Percentiles rank a stretch among this genome's conserved stretches.
These are phyloP conservation scores for Phytophthora pseudosyringae DNA, from an alignment of 352 stramenopile species.

Conservation along the genomic window DNA sequence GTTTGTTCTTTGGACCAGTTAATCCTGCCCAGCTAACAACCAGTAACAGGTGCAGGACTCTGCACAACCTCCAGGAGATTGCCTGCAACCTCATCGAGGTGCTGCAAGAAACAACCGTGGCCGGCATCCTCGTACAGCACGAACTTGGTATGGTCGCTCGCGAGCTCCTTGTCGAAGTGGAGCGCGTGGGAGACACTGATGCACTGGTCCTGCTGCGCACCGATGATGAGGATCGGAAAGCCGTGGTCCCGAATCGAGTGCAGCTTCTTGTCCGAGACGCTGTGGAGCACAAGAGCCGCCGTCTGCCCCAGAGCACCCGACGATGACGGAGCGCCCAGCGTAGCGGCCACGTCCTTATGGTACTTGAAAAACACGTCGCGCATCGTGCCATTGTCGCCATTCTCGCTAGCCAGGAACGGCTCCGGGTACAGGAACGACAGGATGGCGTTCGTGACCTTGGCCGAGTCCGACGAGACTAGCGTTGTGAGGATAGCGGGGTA, in stretches of 20 bases:
- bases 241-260: constrained; percentile 42
- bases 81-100: constrained; percentile 46
- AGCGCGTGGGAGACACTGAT: constrained; percentile 46
- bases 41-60: constrained; percentile 2
- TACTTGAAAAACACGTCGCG: constrained; percentile 54
- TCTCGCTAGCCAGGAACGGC: constrained; percentile 36
- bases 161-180: constrained; percentile 41
- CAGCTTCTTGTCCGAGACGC: constrained; percentile 47
- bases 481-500: constrained; percentile 45
- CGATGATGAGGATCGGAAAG: constrained; percentile 57
- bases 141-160: constrained; percentile 45
- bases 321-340: constrained; percentile 23
- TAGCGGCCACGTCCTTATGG: constrained; percentile 40
- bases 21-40: constrained; percentile 2
- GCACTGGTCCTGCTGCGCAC: constrained; percentile 38
- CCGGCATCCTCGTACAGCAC: constrained; percentile 52
- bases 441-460: constrained; percentile 49
- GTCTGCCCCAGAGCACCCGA: constrained; percentile 41
- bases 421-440: constrained; percentile 67
- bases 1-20: too few species aligned
- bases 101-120: constrained; percentile 52
- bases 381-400: constrained; percentile 42
- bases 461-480: constrained; percentile 41
- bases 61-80: constrained; percentile 37
- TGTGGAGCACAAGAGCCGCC: constrained; percentile 35